Evolutionary conservation across 1,139 yeast species (phyloP), one percentile per base, ranked within the genome.

Genomic region (Suhomyces kunorum): DNA sequence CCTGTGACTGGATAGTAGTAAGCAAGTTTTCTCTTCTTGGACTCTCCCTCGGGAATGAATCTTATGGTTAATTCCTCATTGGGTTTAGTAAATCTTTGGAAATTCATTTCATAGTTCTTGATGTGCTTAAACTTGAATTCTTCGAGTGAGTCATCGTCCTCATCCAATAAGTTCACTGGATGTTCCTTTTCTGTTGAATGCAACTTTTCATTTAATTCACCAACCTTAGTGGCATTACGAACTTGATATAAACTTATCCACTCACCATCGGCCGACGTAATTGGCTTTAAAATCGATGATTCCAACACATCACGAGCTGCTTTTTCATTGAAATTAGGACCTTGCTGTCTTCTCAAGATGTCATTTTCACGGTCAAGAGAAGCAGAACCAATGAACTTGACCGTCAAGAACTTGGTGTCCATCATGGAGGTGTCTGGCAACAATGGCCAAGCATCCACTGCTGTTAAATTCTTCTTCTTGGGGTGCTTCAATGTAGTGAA

Each of bases 361-460:
- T 61, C 61, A 31, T 64, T 51, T 40, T 72, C 77, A 48, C 75
- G 59, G 41, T 65, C 55, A 35, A 78, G 58, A 33, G 87, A 81
- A 0, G 97, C 96, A 17, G 92, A 82, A 8, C 96, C 95, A 9
- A 80, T 70, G 61, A 90, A 80, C 56, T 85, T 87, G 39, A 92
- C 75, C 19, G 84, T 74, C 54, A 83, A 69, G 58, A 78, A 87
- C 43, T 76, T 78, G 51, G 87, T 80, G 62, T 92, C 98, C 77
- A 88, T 74, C 76, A 86, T 79, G 15, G 94, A 82, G 13, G 95
- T 81, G 61, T 92, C 98, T 3, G 98, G 98, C 46, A 90, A 68
- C 25, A 92, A 68, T 26, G 86, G 83, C 87, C 89, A 87, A 1
- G 90, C 74, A 45, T 74, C 77, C 19, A 83, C 89, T 0, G 96